Evolutionary conservation across 2,329 filamentous ascomycete genomes (phyloP).

Genomic region (Neofusicoccum parvum): DNA sequence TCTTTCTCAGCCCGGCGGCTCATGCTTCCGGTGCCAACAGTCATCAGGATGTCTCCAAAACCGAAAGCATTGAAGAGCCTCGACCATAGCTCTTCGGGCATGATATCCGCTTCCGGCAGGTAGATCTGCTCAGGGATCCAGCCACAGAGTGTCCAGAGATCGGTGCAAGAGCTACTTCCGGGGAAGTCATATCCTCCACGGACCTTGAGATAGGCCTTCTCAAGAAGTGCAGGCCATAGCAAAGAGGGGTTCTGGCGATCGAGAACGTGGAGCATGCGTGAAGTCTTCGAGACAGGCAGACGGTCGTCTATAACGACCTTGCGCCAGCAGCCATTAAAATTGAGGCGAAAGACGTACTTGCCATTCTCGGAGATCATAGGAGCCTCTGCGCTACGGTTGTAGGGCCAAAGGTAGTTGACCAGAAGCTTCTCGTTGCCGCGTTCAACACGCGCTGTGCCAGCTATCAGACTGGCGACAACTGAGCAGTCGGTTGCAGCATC

Average conservation of each 20-base stretch:
- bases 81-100: constrained; percentile 75
- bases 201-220: constrained; percentile 96
- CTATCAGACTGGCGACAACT: constrained; percentile 92
- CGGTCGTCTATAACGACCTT: constrained; percentile 87
- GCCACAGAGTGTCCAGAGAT: constrained; percentile 87
- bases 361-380: constrained; percentile 74
- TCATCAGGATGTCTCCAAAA: constrained; percentile 80
- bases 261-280: constrained; percentile 80
- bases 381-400: constrained; percentile 56
- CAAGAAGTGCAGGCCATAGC: constrained; percentile 88
- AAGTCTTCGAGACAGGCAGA: constrained; percentile 74
- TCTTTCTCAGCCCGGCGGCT: constrained; percentile 75
- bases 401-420: constrained; percentile 74
- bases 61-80: constrained; percentile 74
- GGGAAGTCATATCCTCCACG: constrained; percentile 97
- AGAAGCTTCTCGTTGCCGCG: constrained; percentile 70
- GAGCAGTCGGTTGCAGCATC: constrained; percentile 96
- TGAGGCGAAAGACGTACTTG: constrained; percentile 88
- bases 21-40: constrained; percentile 85
- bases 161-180: constrained; percentile 94
- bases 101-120: constrained; percentile 57
- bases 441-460: constrained; percentile 69
- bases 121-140: constrained; percentile 96
- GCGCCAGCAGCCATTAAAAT: constrained; percentile 93
- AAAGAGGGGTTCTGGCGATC: constrained; percentile 80